A percentile compares a stretch with the other conserved stretches of the same genome.
Conservation (phyloP, 371 early-diverging fungal species). For the Actinomortierella ambigua region DNA sequence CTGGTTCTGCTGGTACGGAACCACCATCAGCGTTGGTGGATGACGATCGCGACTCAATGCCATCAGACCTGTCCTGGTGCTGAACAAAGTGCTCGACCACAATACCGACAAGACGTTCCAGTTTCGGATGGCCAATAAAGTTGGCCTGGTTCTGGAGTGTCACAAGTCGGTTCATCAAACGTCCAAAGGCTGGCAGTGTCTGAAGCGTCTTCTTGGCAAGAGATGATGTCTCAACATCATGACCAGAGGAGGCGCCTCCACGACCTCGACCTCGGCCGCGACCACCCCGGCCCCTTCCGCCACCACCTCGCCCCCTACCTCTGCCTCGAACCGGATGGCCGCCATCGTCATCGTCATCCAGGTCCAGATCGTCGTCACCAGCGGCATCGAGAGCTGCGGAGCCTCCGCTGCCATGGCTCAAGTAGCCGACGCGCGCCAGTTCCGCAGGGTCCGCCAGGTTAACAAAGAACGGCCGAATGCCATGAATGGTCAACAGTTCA, state of each 20-base stretch:
- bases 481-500: slow-evolving; percentile 62
- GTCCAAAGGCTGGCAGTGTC: slow-evolving; percentile 42
- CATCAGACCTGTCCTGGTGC: slow-evolving; percentile 32
- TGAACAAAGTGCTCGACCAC: slow-evolving; percentile 72
- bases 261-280: slow-evolving; percentile 4
- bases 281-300: slow-evolving; percentile 6
- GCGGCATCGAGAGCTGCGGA: neutral
- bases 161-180: slow-evolving; percentile 48
- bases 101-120: slow-evolving; percentile 66
- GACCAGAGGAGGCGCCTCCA: slow-evolving; percentile 1
- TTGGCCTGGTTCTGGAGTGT: slow-evolving; percentile 45
- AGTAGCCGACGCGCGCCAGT: neutral
- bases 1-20: neutral
- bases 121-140: slow-evolving; percentile 85
- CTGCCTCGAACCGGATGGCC: slow-evolving; percentile 4
- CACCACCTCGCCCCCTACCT: neutral
- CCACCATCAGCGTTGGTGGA: neutral
- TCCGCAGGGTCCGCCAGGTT: slow-evolving; percentile 47
- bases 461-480: slow-evolving; percentile 64
- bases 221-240: slow-evolving; percentile 27
- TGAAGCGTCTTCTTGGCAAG: slow-evolving; percentile 44
- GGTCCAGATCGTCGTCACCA: neutral
- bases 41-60: neutral
- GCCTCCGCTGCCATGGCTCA: neutral
- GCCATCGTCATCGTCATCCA: neutral